These are phyloP conservation scores for Perkinsus marinus DNA, from an alignment of 169 alveolate genomes.

Conservation along the genomic window DNA sequence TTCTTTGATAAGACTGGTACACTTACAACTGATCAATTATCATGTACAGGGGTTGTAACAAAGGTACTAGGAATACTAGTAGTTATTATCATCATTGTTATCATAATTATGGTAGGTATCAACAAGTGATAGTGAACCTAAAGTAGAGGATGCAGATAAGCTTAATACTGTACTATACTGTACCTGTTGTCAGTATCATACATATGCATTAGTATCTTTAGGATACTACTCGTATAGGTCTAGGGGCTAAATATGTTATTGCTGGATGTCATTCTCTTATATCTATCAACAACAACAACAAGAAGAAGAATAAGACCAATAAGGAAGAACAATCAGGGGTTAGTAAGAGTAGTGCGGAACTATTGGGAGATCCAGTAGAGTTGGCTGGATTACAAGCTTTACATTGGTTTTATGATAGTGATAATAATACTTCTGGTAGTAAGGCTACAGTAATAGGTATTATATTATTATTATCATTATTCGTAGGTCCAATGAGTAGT, in stretches of 20 bases:
- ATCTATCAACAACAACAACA: conserved; percentile 17
- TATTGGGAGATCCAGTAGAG: conserved; percentile 63
- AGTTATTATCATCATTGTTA: no score
- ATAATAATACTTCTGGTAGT: neutral
- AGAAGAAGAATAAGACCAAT: no score
- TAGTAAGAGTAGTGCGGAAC: neutral
- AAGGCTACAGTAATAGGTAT: neutral
- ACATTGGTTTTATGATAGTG: neutral
- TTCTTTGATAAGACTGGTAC: conserved; percentile 74
- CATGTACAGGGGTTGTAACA: neutral
- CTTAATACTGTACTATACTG: neutral
- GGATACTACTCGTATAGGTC: neutral
- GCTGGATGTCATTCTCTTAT: conserved; percentile 59
- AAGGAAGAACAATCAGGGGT: neutral
- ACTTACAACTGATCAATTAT: conserved; percentile 42
- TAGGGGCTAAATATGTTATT: conserved; percentile 29
- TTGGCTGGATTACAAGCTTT: conserved; percentile 34
- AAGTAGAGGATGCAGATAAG: neutral
- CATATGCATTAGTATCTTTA: neutral
- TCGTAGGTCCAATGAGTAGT: neutral
- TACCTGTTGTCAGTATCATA: neutral
- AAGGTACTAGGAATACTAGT: neutral
- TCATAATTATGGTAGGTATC: neutral
- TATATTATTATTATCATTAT: neutral
- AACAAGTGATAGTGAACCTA: neutral